phyloP scores from a whole-genome alignment of 2,329 filamentous ascomycete genomes.

The Colletotrichum musicola region DNA sequence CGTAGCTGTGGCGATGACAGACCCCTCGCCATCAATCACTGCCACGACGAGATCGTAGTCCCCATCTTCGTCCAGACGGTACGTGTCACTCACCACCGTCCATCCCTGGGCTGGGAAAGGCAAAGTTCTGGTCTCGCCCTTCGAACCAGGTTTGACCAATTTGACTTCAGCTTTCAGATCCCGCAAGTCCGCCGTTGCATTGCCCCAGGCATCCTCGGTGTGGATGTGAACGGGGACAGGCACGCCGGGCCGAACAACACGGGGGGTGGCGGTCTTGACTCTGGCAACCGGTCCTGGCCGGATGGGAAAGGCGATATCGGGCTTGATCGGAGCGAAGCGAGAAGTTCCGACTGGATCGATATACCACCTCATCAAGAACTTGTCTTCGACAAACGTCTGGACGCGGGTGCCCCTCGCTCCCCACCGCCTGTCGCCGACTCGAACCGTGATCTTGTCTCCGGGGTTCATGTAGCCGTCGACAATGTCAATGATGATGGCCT shows the following conservation, averaged over 20 bases:
- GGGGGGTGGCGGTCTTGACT: conserved; percentile 41
- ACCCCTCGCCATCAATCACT: background rate
- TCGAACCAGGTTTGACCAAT: background rate
- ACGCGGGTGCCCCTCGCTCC: conserved; percentile 48
- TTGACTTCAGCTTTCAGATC: conserved; percentile 21
- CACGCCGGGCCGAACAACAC: conserved; percentile 41
- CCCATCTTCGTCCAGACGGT: background rate
- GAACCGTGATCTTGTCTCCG: conserved; percentile 49
- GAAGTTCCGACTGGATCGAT: conserved; percentile 53
- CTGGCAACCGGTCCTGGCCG: conserved; percentile 40
- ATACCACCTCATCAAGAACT: conserved; percentile 51
- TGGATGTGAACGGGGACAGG: conserved; percentile 43
- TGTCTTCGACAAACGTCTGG: conserved; percentile 52
- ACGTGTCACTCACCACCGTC: conserved; percentile 17
- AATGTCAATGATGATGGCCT: conserved; percentile 52
- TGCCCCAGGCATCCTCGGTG: conserved; percentile 46
- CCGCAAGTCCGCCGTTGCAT: conserved; percentile 41
- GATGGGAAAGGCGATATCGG: conserved; percentile 47
- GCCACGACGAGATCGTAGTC: conserved; percentile 22
- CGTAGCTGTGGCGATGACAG: background rate
- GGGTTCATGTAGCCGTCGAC: conserved; percentile 53
- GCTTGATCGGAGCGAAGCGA: conserved; percentile 49
- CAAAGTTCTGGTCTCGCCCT: background rate
- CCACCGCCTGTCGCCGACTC: conserved; percentile 49
- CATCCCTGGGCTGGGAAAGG: conserved; percentile 21